Conservation (phyloP, 371 early-diverging fungal species). For the Apophysomyces variabilis region DNA sequence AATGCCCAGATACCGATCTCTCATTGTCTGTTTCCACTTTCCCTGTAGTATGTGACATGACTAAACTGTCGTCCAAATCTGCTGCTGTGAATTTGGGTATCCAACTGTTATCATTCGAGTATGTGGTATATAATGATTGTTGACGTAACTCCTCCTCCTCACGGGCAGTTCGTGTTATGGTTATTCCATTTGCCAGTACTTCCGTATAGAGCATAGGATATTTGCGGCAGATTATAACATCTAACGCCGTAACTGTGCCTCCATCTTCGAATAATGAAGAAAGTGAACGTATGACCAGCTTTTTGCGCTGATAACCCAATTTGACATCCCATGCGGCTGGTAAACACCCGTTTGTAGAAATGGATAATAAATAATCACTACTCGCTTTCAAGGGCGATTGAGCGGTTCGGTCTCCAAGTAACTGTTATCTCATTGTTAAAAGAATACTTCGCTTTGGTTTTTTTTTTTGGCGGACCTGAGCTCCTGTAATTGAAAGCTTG, state of each 20-base stretch:
- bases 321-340: conserved; percentile 73
- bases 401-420: conserved; percentile 41
- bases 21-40: conserved; percentile 25
- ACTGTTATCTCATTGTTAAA: conserved; percentile 24
- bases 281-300: conserved; percentile 46
- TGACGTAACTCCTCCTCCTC: conserved; percentile 64
- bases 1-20: conserved; percentile 52
- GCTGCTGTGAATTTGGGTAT: conserved; percentile 26
- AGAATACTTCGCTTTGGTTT: conserved; percentile 3
- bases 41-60: conserved; percentile 17
- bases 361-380: conserved; percentile 30
- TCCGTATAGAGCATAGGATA: conserved; percentile 69
- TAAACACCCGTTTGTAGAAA: conserved; percentile 66
- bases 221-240: conserved; percentile 67
- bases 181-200: conserved; percentile 46
- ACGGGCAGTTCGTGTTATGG: conserved; percentile 48
- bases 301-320: conserved; percentile 62
- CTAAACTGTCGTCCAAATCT: conserved; percentile 20
- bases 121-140: conserved; percentile 9
- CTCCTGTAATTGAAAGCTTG: conserved; percentile 71
- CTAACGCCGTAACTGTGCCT: conserved; percentile 72
- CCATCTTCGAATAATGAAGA: conserved; percentile 60
- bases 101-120: conserved; percentile 17
- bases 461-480: conserved; percentile 40
- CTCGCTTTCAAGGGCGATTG: conserved; percentile 32